These are phyloP conservation scores for Bryum argenteum DNA, from an alignment of 225 moss, liverwort and hornwort species.

Conservation along the genomic window DNA sequence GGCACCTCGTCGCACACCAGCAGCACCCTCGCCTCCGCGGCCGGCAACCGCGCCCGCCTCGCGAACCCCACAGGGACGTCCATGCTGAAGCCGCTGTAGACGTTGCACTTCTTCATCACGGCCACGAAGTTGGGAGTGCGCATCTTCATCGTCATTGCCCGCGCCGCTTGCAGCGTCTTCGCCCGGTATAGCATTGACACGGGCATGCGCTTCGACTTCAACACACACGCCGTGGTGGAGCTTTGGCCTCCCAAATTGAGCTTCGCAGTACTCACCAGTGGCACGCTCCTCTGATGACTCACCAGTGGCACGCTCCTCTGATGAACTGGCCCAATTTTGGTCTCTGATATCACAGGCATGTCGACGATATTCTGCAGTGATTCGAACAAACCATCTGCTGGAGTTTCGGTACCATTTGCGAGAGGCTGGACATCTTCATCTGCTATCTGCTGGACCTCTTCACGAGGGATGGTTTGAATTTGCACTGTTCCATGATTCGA, in stretches of 20 bases:
- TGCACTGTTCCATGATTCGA: not conserved
- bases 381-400: constrained; percentile 9
- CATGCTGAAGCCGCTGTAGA: constrained; percentile 41
- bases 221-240: constrained; percentile 31
- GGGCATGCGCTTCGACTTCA: constrained; percentile 40
- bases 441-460: not conserved
- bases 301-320: not conserved
- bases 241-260: not conserved
- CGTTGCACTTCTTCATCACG: constrained; percentile 43
- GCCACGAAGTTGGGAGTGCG: constrained; percentile 36
- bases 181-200: constrained; percentile 40
- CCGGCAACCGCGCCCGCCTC: constrained; percentile 38
- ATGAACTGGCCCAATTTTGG: not conserved
- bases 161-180: constrained; percentile 42
- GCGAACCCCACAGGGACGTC: constrained; percentile 44
- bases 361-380: constrained; percentile 33
- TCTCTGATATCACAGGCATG: constrained; percentile 22
- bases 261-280: not conserved
- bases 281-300: not conserved
- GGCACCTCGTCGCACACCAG: constrained; percentile 55
- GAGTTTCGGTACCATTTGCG: not conserved
- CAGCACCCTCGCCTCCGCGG: constrained; percentile 36
- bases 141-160: constrained; percentile 43
- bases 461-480: constrained; percentile 2
- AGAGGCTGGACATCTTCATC: not conserved